phyloP scores from a whole-genome alignment of 208 protist species.

The Trypanosoma congolense region DNA sequence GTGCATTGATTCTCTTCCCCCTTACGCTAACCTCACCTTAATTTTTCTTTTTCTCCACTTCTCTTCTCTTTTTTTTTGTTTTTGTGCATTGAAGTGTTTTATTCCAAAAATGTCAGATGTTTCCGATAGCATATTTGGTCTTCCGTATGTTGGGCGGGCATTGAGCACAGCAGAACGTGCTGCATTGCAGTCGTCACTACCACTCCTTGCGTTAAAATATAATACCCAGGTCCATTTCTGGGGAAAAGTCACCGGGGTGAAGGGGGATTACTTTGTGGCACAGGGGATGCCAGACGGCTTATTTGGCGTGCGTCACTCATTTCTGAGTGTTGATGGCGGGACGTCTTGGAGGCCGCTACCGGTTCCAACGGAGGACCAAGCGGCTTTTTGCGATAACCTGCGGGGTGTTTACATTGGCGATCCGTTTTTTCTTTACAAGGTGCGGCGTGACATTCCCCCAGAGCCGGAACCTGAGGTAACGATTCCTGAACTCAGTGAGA shows the following conservation, averaged over 20 bases:
- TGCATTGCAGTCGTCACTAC: constrained; percentile 75
- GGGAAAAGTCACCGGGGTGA: constrained; percentile 71
- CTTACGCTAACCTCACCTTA: no score
- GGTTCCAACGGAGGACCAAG: constrained; percentile 60
- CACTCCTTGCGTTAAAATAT: constrained; percentile 57
- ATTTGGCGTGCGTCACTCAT: constrained; percentile 57
- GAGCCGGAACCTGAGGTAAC: constrained; percentile 54
- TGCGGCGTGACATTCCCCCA: constrained; percentile 70
- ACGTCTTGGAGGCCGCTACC: constrained; percentile 63
- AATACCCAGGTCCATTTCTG: constrained; percentile 55
- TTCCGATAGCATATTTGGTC: constrained; percentile 45
- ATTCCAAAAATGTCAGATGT: constrained; percentile 31
- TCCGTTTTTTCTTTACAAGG: constrained; percentile 81
- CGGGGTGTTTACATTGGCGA: constrained; percentile 78
- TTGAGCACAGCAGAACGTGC: constrained; percentile 65
- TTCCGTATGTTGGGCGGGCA: constrained; percentile 47
- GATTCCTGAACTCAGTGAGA: constrained; percentile 38
- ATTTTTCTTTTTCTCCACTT: constrained; percentile 5
- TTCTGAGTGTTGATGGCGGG: constrained; percentile 83
- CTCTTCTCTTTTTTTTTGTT: not conserved
- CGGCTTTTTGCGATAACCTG: constrained; percentile 73
- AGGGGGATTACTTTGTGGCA: constrained; percentile 74
- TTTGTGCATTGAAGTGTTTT: constrained; percentile 2
- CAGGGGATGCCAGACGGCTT: constrained; percentile 47
- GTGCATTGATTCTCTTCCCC: no score